These are phyloP conservation scores for Verticillium albo-atrum DNA, from an alignment of 2,329 filamentous ascomycete species.

Conservation along the genomic window DNA sequence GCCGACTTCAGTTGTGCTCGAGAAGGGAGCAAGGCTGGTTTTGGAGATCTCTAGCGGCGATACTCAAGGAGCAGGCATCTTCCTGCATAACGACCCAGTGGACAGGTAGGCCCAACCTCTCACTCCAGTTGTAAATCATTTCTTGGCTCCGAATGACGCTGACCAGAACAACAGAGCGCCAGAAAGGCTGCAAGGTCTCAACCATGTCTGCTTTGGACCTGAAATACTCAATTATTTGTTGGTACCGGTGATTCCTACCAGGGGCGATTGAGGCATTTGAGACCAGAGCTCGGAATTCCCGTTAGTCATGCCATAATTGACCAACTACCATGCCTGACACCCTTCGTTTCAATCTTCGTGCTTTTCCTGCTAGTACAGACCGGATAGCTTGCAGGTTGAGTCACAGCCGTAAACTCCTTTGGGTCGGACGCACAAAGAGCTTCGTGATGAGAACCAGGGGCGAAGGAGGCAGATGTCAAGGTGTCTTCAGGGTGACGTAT, in stretches of 20 bases:
- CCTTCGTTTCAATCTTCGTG: no score
- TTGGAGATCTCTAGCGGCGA: slow-evolving; percentile 53
- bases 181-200: slow-evolving; percentile 35
- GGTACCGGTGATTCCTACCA: slow-evolving; percentile 44
- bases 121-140: slow-evolving; percentile 12
- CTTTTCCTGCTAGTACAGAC: no score
- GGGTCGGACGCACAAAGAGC: no score
- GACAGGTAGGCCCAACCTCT: slow-evolving; percentile 34
- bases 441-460: no score
- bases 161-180: slow-evolving; percentile 41
- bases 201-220: slow-evolving; percentile 49
- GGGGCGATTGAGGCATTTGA: no score
- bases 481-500: no score
- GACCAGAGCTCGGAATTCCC: accelerated
- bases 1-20: slow-evolving; percentile 55
- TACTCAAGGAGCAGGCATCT: slow-evolving; percentile 56
- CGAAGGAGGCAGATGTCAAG: no score
- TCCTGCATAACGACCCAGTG: slow-evolving; percentile 44
- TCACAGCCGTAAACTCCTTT: no score
- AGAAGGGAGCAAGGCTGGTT: slow-evolving; percentile 44
- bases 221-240: slow-evolving; percentile 45
- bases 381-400: no score
- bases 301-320: no score
- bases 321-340: no score
- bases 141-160: slow-evolving; percentile 22